A percentile compares a stretch with the other conserved stretches of the same genome.
Evolutionary conservation across 2,329 filamentous ascomycete genomes (phyloP).

Genomic region (Colletotrichum coccodes): DNA sequence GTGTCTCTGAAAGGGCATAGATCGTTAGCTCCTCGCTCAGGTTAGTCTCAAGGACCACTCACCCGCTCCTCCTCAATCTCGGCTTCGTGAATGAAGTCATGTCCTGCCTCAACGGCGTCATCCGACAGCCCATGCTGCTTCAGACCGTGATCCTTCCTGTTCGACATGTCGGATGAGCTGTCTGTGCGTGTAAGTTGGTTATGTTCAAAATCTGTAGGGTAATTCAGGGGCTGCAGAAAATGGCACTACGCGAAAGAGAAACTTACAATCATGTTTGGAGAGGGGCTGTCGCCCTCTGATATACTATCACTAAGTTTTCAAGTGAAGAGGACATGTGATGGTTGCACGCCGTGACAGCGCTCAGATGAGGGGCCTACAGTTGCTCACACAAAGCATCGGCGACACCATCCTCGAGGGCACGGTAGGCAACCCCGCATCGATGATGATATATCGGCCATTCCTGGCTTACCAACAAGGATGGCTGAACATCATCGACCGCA

Average conservation of each 20-base stretch:
- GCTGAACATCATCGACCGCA: not conserved
- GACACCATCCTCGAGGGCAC: slow-evolving; percentile 17
- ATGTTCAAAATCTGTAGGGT: not conserved
- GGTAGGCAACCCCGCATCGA: slow-evolving; percentile 18
- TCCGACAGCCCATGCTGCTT: slow-evolving; percentile 26
- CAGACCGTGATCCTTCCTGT: slow-evolving; percentile 15
- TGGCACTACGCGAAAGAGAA: too few species aligned
- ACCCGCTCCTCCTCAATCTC: slow-evolving; percentile 46
- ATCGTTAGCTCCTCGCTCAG: not conserved
- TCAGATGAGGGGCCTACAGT: slow-evolving; percentile 8
- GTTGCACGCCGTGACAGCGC: not conserved
- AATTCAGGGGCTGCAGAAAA: too few species aligned
- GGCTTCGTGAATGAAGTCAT: slow-evolving; percentile 47
- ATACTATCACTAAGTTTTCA: slow-evolving; percentile 3
- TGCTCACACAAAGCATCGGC: slow-evolving; percentile 2
- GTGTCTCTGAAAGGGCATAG: slow-evolving; percentile 2
- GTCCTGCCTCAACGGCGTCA: slow-evolving; percentile 40
- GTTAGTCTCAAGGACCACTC: not conserved
- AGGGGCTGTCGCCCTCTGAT: not conserved
- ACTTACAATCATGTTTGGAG: too few species aligned
- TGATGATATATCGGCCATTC: not conserved
- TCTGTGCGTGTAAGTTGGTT: not conserved
- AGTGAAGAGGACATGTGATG: not conserved
- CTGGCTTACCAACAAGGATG: slow-evolving; percentile 5
- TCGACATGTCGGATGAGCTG: not conserved